Evolutionary conservation across 164 flowering plant species (phyloP).

Genomic region (Malania oleifera): DNA sequence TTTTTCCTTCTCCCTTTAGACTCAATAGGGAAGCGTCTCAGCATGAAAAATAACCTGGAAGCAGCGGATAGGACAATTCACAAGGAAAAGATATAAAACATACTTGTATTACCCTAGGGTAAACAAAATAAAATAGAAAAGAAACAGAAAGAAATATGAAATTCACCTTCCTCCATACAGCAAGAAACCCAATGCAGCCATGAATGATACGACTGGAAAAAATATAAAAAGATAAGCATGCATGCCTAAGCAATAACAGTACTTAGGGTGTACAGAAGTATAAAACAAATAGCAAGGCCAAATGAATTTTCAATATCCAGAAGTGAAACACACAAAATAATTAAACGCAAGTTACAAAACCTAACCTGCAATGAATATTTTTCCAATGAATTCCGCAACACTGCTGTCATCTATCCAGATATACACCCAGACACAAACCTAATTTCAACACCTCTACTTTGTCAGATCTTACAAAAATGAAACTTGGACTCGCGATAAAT

Average conservation of each 20-base stretch:
- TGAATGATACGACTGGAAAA: conserved; percentile 66
- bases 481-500: too few relatives aligned
- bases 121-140: neutral
- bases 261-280: too few relatives aligned
- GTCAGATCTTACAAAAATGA: conserved; percentile 1
- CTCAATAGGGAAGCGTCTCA: conserved; percentile 89
- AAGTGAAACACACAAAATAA: neutral
- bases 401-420: conserved; percentile 77
- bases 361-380: conserved; percentile 86
- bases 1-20: conserved; percentile 95
- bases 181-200: conserved; percentile 82
- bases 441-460: conserved; percentile 12
- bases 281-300: neutral
- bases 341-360: conserved; percentile 2
- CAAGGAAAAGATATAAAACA: neutral
- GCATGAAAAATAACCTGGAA: conserved; percentile 77
- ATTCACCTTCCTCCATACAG: conserved; percentile 87
- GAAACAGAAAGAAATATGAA: neutral
- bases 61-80: neutral
- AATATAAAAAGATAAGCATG: conserved; percentile 3
- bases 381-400: conserved; percentile 58
- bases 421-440: conserved; percentile 86
- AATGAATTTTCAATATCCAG: neutral
- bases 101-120: too few relatives aligned
- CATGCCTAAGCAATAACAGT: neutral